Evolutionary conservation across 2,329 filamentous ascomycete species (phyloP).

Genomic region (Trichoderma afroharzianum): DNA sequence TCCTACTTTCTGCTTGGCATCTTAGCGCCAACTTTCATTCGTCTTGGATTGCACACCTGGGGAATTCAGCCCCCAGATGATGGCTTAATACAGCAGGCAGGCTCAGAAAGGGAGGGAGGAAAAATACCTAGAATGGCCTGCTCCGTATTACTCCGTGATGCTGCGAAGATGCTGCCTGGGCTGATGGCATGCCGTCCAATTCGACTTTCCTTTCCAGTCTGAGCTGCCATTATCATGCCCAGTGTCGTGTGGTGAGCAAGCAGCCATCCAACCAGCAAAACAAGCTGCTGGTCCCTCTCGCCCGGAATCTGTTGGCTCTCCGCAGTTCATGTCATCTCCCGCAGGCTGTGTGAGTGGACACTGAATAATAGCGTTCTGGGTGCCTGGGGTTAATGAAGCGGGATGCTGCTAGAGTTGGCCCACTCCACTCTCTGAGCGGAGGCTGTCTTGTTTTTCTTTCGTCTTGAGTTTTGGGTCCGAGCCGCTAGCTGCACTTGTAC

Average conservation of each 20-base stretch:
- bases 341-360: conserved; percentile 1
- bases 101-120: neutral
- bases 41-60: neutral
- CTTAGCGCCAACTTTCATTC: neutral
- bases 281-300: neutral
- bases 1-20: neutral
- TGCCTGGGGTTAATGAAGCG: conserved; percentile 12
- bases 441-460: neutral
- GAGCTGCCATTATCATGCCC: neutral
- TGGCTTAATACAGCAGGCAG: neutral
- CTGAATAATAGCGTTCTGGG: neutral
- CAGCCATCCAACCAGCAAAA: neutral
- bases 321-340: conserved; percentile 13
- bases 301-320: neutral
- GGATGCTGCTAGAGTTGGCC: conserved; percentile 9
- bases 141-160: neutral
- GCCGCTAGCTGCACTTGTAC: neutral
- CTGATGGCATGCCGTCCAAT: neutral
- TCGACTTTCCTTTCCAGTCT: neutral
- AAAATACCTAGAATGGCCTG: neutral
- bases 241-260: neutral
- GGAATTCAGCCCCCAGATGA: neutral
- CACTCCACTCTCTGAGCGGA: neutral
- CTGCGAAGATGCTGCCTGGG: neutral
- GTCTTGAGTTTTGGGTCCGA: neutral